Evolutionary conservation across 257 asterid genomes (phyloP).

Genomic region (Salvia splendens): DNA sequence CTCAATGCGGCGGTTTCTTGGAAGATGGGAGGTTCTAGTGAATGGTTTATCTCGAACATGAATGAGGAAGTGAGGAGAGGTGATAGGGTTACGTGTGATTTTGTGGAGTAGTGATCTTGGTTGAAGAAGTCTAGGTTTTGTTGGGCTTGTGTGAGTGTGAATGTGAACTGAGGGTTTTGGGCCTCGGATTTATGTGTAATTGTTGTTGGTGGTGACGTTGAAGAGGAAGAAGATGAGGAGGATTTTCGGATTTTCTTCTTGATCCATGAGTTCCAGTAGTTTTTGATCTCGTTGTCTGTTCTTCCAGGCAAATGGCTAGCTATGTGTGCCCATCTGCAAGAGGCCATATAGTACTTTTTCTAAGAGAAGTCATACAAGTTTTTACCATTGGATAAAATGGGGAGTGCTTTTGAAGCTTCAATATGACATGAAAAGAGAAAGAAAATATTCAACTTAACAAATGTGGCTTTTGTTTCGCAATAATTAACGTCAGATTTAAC

Average conservation of each 20-base stretch:
- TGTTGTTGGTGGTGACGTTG: constrained; percentile 13
- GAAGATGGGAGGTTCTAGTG: constrained; percentile 37
- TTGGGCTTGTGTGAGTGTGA: constrained; percentile 37
- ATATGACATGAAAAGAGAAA: not conserved
- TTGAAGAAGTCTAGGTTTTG: constrained; percentile 45
- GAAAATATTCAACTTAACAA: not conserved
- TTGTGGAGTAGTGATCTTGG: constrained; percentile 44
- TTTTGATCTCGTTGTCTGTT: constrained; percentile 90
- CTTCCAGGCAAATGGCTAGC: constrained; percentile 95
- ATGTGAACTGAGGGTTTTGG: constrained; percentile 36
- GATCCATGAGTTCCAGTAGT: constrained; percentile 97
- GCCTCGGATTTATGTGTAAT: constrained; percentile 22
- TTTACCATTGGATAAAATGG: too few species aligned
- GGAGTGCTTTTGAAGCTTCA: constrained; percentile 13
- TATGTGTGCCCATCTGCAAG: constrained; percentile 90
- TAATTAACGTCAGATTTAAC: constrained; percentile 29
- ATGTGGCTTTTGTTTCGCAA: constrained; percentile 14
- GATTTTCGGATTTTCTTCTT: constrained; percentile 75
- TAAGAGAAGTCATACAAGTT: too few species aligned
- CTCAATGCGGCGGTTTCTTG: constrained; percentile 41
- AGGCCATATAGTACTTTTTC: too few species aligned
- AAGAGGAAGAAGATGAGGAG: constrained; percentile 26
- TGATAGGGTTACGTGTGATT: constrained; percentile 40
- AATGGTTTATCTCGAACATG: constrained; percentile 53
- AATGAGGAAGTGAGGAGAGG: constrained; percentile 54